Percentiles rank a stretch among this genome's conserved stretches.
phyloP scores from a whole-genome alignment of 2,329 filamentous ascomycete genomes.

The Aspergillus terreus region DNA sequence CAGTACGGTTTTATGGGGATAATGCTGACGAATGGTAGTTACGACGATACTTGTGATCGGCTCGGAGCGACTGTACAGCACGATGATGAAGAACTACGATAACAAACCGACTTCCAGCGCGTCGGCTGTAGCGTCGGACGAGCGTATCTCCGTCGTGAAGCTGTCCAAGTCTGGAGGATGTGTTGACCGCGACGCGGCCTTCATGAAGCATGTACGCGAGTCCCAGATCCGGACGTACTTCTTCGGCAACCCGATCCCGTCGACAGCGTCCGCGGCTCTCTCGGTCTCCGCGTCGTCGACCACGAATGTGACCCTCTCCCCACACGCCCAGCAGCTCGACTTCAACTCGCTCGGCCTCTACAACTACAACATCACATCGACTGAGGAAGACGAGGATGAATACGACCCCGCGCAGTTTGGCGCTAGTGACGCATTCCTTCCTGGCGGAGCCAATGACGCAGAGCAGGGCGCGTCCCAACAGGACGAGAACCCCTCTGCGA shows the following conservation, averaged over 20 bases:
- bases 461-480: conserved; percentile 14
- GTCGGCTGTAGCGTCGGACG: conserved; percentile 50
- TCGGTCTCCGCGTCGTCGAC: conserved; percentile 33
- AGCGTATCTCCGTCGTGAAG: conserved; percentile 70
- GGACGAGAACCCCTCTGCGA: conserved; percentile 16
- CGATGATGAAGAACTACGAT: conserved; percentile 68
- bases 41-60: conserved; percentile 81
- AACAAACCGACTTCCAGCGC: conserved; percentile 45
- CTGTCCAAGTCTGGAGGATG: conserved; percentile 84
- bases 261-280: conserved; percentile 33
- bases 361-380: conserved; percentile 58
- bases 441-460: conserved; percentile 27
- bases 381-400: conserved; percentile 50
- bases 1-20: background rate
- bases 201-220: conserved; percentile 70
- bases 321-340: conserved; percentile 80
- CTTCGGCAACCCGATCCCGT: conserved; percentile 65
- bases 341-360: conserved; percentile 73
- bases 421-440: conserved; percentile 33
- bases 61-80: conserved; percentile 69
- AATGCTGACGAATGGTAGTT: conserved; percentile 43
- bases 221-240: conserved; percentile 87
- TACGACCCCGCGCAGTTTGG: conserved; percentile 34
- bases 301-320: conserved; percentile 70
- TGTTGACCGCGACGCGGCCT: conserved; percentile 68